phyloP scores from a whole-genome alignment of 352 stramenopile genomes.

The Pythium myriotylum region DNA sequence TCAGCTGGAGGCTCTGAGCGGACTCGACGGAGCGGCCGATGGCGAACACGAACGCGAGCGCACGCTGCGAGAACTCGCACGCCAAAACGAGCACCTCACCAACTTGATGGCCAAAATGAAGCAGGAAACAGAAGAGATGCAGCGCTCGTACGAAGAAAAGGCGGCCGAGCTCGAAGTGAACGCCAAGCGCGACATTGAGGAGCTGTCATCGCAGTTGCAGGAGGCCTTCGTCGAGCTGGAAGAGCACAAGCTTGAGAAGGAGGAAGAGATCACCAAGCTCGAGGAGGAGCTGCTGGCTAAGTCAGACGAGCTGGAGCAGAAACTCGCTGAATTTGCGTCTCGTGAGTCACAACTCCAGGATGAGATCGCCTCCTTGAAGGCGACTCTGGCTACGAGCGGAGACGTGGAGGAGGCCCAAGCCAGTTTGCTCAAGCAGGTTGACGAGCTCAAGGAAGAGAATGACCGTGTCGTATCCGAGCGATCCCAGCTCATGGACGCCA shows the following conservation, averaged over 20 bases:
- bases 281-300: conserved; percentile 31
- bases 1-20: conserved; percentile 25
- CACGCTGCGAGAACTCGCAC: conserved; percentile 18
- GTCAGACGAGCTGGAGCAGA: conserved; percentile 19
- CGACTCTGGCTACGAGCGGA: background rate
- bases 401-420: background rate
- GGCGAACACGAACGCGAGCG: conserved; percentile 19
- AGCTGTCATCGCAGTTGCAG: conserved; percentile 34
- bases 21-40: background rate
- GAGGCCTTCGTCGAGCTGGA: conserved; percentile 34
- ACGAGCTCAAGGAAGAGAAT: conserved; percentile 22
- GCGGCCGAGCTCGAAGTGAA: conserved; percentile 15
- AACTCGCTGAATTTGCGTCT: conserved; percentile 5
- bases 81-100: conserved; percentile 24
- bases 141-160: conserved; percentile 7
- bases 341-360: conserved; percentile 20
- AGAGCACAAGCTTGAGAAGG: conserved; percentile 34
- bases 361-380: conserved; percentile 7
- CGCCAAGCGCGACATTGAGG: conserved; percentile 21
- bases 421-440: conserved; percentile 2
- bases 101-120: conserved; percentile 1
- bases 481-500: conserved; percentile 33
- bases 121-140: conserved; percentile 2
- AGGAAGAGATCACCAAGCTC: conserved; percentile 32
- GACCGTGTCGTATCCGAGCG: conserved; percentile 24